Evolutionary conservation across 2,329 filamentous ascomycete species (phyloP), one percentile per base, ranked within the genome.

Genomic region (Diaporthe longicolla): DNA sequence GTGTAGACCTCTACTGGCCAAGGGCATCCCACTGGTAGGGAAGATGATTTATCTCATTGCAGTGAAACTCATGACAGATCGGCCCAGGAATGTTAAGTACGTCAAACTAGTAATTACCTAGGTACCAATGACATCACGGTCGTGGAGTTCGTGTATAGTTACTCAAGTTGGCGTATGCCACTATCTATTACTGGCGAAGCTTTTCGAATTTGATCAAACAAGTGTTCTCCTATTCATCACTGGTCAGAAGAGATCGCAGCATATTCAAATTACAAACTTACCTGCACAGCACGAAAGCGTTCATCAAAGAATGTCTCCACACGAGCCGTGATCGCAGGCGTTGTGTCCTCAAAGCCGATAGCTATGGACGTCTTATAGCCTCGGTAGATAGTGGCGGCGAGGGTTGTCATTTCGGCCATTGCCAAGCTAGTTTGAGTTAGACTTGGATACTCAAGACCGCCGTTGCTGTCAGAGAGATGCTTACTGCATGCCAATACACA

Each of bases 401-500:
- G 45, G 1, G 45, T 50, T 50, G 45, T 50, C 45, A 50, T 50
- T n/a, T 50, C 45, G 45, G 45, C 45, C 45, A 50, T 50, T 10
- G 45, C 45, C 21, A 50, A 9, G 21, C 45, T 50, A 50, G 8
- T 7, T 24, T 50, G 13, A 24, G 21, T 50, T 50, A 50, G 21
- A 4, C 9, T 50, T 11, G 10, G 8, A 21, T 24, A 11, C 4
- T 4, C 19, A 50, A 24, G 2, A 24, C 45, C 21, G 5, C 45
- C 11, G 9, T n/a, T 9, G 9, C 19, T 50, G 45, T 10, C 21
- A 11, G 21, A 6, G 45, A n/a, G 29, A 29, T 29, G 29, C 45
- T 24, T 50, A 50, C 45, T 50, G 45, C 45, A 50, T 50, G 21
- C 45, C 45, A 50, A 50, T 50, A 50, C 45, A 50, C 45, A 50